Evolutionary conservation across 495 filamentous ascomycete species (phyloP).

Genomic region (Massariosphaeria phaeospora): DNA sequence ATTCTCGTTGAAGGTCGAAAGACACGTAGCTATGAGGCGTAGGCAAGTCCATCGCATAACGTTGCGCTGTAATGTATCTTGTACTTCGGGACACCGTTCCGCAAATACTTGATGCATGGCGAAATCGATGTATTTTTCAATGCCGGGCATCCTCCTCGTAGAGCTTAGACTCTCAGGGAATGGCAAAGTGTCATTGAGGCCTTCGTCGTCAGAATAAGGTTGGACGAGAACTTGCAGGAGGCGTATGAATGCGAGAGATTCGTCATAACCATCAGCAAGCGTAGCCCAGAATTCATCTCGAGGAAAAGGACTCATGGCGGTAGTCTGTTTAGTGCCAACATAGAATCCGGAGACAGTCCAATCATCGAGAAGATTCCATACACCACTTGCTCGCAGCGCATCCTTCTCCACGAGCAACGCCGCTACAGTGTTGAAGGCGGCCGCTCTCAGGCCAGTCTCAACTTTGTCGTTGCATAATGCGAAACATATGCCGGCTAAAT

Average conservation of each 20-base stretch:
- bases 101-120: slow-evolving; percentile 69
- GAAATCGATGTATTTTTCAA: slow-evolving; percentile 91
- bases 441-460: slow-evolving; percentile 68
- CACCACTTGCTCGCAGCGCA: slow-evolving; percentile 51
- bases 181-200: slow-evolving; percentile 66
- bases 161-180: slow-evolving; percentile 87
- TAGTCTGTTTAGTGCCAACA: slow-evolving; percentile 19
- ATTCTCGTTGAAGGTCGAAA: slow-evolving; percentile 86
- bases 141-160: slow-evolving; percentile 71
- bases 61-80: slow-evolving; percentile 58
- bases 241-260: slow-evolving; percentile 72
- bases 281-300: slow-evolving; percentile 43
- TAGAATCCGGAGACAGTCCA: slow-evolving; percentile 46
- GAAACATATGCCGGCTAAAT: slow-evolving; percentile 61
- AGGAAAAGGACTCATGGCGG: slow-evolving; percentile 37
- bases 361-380: slow-evolving; percentile 68
- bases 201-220: slow-evolving; percentile 53
- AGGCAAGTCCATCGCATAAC: slow-evolving; percentile 72
- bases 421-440: slow-evolving; percentile 63
- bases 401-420: slow-evolving; percentile 64
- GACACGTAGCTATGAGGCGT: slow-evolving; percentile 66
- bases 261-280: slow-evolving; percentile 66
- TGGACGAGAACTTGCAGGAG: slow-evolving; percentile 64
- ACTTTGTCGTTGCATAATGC: slow-evolving; percentile 63
- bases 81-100: slow-evolving; percentile 53